Base-by-base conservation (phyloP, 768 basidiomycete genomes). In the Boletus fagicola region DNA sequence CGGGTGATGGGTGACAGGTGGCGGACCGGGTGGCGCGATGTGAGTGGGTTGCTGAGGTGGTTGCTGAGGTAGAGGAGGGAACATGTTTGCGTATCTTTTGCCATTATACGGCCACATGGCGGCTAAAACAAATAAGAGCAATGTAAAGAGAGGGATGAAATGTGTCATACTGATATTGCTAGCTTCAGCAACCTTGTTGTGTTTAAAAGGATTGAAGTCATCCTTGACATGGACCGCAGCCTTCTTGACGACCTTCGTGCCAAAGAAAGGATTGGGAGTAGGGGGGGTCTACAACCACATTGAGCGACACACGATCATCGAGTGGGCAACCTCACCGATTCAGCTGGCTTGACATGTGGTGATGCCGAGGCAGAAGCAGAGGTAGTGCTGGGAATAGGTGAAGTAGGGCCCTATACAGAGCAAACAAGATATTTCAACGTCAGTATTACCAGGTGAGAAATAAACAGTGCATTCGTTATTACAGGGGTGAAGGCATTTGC, bases 171-270 rank as follows among this genome's bases (percentile, higher is more conserved):
- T 73, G 60, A 92, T 82, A 67, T 84, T 80, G 26, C 81, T 74
- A 8, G 94, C 83, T 53, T 92, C 91, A 9, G 78, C 82, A 28
- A 94, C 85, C 70, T 92, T 92, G 68, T 83, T 82, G 65, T 88
- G 84, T 75, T 92, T 92, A 83, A 96, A 97, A 16, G 96, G 94
- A 71, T 95, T 97, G 70, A 99, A 99, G 69, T 98, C 96, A 64
- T 97, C 93, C 75, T 96, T 92, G 72, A 96, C 83, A 68, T 92
- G 88, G 36, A 95, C 88, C 4, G 80, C 67, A 53, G 79, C 81
- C 75, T 89, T 91, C 80, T 93, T 93, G 70, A 86, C 82, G 20
- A 77, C 70, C 36, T 88, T 87, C 31, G 83, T 78, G 31, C 94
- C 91, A 67, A 97, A 98, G 87, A 98, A 98, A 18, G 92, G 88